Base-by-base conservation (phyloP, 2,329 filamentous ascomycete genomes). In the Pseudogymnoascus sp. region DNA sequence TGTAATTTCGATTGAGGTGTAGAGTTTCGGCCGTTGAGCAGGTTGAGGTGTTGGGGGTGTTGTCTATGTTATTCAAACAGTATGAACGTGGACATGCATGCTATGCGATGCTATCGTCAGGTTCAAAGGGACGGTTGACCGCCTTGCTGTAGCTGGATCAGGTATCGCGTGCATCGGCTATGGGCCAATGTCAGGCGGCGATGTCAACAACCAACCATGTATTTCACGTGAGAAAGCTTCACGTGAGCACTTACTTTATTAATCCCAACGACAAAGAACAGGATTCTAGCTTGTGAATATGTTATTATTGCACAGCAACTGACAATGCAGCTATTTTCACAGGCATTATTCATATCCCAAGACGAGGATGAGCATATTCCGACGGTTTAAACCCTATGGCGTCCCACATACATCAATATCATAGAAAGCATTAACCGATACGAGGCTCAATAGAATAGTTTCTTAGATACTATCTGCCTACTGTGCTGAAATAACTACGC, bases 401-500 rank as follows among this genome's bases (percentile, higher is more conserved):
- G 9, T 15, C 45, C 31, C 7, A 12, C 29, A 5, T 33, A 18
- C 6, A 9, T 55, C 7, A 55, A 55, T 18, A 9, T 4, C 29
- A 7, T 5, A 4, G 13, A 21, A 45, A 33, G 12, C 18, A 55
- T 33, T 7, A 2, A n/a, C 18, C 4, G 21, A 3, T 31, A 31
- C 33, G 7, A 29, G 31, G 8, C 9, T 1, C n/a, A 18, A 15
- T 13, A 33, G 8, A 55, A 55, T 15, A 31, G n/a, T n/a, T 21
- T 21, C n/a, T 33, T 6, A 31, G 33, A 33, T 12, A 5, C 33
- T 59, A 37, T 40, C 5, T 12, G 12, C 18, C 48, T 55, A 64
- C 13, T 4, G 29, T 60, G 42, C 35, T 59, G 18, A 61, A 37
- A 29, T 74, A 66, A 66, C 72, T 87, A 60, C 72, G 69, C 65